Conservation (phyloP, 306 rosid genomes). For the Cucurbita argyrosperma region DNA sequence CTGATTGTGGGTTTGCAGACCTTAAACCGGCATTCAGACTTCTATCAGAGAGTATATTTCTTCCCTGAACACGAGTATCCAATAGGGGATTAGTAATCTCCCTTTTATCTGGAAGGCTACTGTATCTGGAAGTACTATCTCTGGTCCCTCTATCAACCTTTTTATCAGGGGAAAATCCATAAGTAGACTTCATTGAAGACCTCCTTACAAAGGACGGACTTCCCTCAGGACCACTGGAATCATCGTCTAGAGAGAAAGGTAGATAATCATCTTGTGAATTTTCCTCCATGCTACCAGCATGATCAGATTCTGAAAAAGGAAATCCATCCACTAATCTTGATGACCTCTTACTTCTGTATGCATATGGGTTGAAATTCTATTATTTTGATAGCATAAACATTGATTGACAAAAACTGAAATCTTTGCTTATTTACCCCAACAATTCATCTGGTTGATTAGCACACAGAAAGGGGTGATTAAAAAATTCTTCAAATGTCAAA, state of each 20-base stretch:
- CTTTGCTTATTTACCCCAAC: slow-evolving; percentile 33
- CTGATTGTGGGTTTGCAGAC: slow-evolving; percentile 27
- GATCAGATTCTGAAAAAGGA: slow-evolving; percentile 28
- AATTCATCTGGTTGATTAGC: slow-evolving; percentile 38
- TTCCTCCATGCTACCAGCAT: slow-evolving; percentile 39
- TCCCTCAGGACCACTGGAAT: slow-evolving; percentile 68
- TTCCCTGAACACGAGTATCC: slow-evolving; percentile 12
- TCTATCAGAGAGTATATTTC: slow-evolving; percentile 31
- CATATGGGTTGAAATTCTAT: slow-evolving; percentile 5
- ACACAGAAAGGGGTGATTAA: slow-evolving; percentile 64
- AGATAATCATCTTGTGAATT: slow-evolving; percentile 70
- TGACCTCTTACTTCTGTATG: slow-evolving; percentile 41
- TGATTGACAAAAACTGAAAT: slow-evolving; percentile 6
- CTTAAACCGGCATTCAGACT: slow-evolving; percentile 24
- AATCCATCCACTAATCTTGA: slow-evolving; percentile 40
- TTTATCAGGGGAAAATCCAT: slow-evolving; percentile 58
- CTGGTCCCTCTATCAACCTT: slow-evolving; percentile 32
- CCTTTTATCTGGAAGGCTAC: slow-evolving; percentile 26
- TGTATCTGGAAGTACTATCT: slow-evolving; percentile 27
- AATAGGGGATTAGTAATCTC: slow-evolving; percentile 24
- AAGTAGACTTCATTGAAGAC: slow-evolving; percentile 57
- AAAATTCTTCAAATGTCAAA: slow-evolving; percentile 84
- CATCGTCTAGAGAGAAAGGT: slow-evolving; percentile 80
- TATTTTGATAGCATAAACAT: slow-evolving; percentile 11
- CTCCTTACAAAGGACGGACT: slow-evolving; percentile 51